Evolutionary conservation across 331 rosid species (phyloP), one percentile per base, ranked within the genome.

Genomic region (Quercus lobata): DNA sequence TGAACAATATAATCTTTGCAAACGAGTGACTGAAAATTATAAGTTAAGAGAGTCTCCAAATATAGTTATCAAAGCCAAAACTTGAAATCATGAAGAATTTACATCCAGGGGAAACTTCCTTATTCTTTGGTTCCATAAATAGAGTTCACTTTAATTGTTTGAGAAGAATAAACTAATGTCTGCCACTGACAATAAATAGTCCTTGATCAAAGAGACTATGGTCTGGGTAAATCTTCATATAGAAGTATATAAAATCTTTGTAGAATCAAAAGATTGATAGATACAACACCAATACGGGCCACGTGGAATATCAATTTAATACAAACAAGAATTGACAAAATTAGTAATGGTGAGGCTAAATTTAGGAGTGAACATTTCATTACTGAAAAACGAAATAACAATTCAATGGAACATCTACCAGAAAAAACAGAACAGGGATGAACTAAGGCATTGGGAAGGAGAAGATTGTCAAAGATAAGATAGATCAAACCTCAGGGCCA

Each of bases 401-500:
- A 49, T 32, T 49, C 22, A 25, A 24, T 44, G 17, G 58, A 71
- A 25, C 21, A 22, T 71, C 22, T 71, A 24, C 72, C 4, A 17
- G 17, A 24, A 66, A 70, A 6, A 1, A 6, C 16, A 70, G 30
- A 37, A 41, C 54, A 19, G 27, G 16, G 5, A 66, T 34, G 24
- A 75, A 54, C 73, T 63, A 11, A 71, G 72, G 57, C 24, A 61
- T 65, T 19, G 69, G 24, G 29, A 24, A 5, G 56, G 44, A 68
- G 68, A 74, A 78, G 35, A 75, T 55, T 27, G 61, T 58, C 65
- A 75, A 55, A 69, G 63, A 52, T 57, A 69, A 44, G 74, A 76
- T 5, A 18, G 56, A 77, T 83, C 89, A 83, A 88, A 93, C 99
- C 98, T 96, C 99, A 37, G 99, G 99, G 29, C 98, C 99, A 75